Evolutionary conservation across 1,139 yeast species (phyloP).

Genomic region (Diutina pseudorugosa): DNA sequence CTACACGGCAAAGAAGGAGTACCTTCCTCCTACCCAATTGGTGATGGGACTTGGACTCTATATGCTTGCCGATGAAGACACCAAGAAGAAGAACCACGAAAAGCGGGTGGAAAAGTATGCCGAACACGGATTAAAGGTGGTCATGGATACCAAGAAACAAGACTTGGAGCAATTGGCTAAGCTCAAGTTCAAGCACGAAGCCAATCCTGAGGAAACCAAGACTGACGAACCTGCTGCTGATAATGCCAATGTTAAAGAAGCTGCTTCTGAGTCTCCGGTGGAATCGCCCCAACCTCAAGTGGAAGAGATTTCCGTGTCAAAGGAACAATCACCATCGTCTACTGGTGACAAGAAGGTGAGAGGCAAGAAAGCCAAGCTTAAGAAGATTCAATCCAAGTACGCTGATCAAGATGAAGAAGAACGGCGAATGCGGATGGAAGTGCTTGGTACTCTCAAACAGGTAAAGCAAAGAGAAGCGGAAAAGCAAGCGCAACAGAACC

Average conservation of each 20-base stretch:
- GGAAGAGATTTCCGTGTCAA: conserved; percentile 5
- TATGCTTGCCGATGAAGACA: conserved; percentile 55
- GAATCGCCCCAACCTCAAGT: background rate
- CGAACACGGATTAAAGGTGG: conserved; percentile 34
- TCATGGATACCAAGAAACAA: conserved; percentile 22
- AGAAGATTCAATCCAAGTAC: conserved; percentile 73
- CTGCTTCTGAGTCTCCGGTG: background rate
- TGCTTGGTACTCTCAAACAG: conserved; percentile 73
- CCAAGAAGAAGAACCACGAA: conserved; percentile 28
- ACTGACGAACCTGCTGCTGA: conserved; percentile 7
- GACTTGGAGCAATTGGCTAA: conserved; percentile 14
- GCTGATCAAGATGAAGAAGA: conserved; percentile 92
- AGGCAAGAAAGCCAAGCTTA: conserved; percentile 76
- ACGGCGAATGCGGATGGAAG: conserved; percentile 57
- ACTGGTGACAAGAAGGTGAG: conserved; percentile 26
- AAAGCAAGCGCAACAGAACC: conserved; percentile 14
- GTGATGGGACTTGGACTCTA: conserved; percentile 84
- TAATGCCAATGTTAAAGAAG: conserved; percentile 2
- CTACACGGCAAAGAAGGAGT: conserved; percentile 43
- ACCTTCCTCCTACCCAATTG: conserved; percentile 69
- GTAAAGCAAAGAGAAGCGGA: conserved; percentile 16
- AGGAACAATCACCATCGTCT: background rate
- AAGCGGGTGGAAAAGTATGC: conserved; percentile 26
- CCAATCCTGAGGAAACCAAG: conserved; percentile 5
- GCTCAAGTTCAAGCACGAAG: conserved; percentile 3